Conservation (phyloP, 2,329 filamentous ascomycete genomes). For the Diaporthe sp. region DNA sequence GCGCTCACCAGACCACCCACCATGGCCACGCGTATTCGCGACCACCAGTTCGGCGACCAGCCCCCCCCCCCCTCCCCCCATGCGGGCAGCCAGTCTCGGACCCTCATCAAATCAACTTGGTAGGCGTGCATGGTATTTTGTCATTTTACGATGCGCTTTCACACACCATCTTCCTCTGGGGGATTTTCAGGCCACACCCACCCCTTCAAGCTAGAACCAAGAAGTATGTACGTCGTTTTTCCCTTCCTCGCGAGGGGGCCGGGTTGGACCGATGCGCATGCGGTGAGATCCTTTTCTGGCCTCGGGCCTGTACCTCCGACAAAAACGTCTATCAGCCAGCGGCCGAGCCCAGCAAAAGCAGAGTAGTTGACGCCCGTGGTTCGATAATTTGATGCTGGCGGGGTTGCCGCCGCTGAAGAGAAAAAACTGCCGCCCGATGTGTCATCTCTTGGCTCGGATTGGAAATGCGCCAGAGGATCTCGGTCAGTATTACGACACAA, state of each 20-base stretch:
- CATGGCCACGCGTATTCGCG: background rate
- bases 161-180: background rate
- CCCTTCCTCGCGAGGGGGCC: background rate
- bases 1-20: constrained; percentile 2
- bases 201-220: background rate
- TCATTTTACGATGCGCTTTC: background rate
- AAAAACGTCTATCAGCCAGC: background rate
- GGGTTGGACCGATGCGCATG: constrained; percentile 1
- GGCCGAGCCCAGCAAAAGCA: background rate
- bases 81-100: constrained; percentile 11
- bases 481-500: background rate
- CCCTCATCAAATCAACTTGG: background rate
- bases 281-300: constrained; percentile 3
- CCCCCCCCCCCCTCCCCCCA: no score
- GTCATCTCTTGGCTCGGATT: background rate
- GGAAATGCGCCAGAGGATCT: background rate
- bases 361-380: background rate
- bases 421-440: background rate
- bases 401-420: background rate
- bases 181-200: background rate
- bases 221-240: background rate
- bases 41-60: background rate
- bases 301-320: constrained; percentile 4
- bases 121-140: background rate
- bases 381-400: background rate